Evolutionary conservation across 2,329 filamentous ascomycete species (phyloP), one percentile per base, ranked within the genome.

Genomic region (Chaetomiaceae sp.): DNA sequence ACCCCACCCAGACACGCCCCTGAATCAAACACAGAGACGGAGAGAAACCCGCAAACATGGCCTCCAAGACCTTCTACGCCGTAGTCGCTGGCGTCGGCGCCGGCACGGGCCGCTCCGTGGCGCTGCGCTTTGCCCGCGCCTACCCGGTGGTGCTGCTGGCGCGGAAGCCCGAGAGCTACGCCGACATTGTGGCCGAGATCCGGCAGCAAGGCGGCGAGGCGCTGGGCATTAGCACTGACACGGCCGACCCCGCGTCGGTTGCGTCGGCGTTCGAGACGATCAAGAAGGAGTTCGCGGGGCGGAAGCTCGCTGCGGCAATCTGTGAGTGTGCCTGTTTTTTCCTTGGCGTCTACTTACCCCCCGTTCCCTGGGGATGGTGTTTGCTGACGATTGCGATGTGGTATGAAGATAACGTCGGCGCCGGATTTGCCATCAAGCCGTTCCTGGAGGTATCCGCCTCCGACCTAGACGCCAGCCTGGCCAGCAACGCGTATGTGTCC

Each of bases 121-220:
- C 81, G 17, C 66, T 76, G 44, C 74, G 73, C 48, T 84, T 85
- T 60, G 73, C 79, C 32, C 66, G 79, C 51, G 59, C 74, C 8
- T 93, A 91, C 60, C 79, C 84, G 0, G 83, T 91, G 1, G 83
- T 86, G 2, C 71, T 91, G 1, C 75, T 91, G n/a, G 80, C 86
- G 11, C 82, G 86, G 40, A 79, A 71, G 14, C 73, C 81, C 0
- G 73, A 78, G 34, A 86, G 74, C 63, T 88, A 81, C 65, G 71
- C 78, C 46, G 67, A 72, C n/a, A 72, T 88, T 3, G 81, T 86
- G 6, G 62, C 74, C 3, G 84, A 88, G 56, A 88, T 93, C 66
- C 81, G 81, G 47, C 62, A 67, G 5, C 63, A 67, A 0, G 86
- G 86, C 10, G 86, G 87, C 2, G 73, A 76, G 38, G 87, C 86